Conservation (phyloP, 352 stramenopile species). For the Pythium aquatile region DNA sequence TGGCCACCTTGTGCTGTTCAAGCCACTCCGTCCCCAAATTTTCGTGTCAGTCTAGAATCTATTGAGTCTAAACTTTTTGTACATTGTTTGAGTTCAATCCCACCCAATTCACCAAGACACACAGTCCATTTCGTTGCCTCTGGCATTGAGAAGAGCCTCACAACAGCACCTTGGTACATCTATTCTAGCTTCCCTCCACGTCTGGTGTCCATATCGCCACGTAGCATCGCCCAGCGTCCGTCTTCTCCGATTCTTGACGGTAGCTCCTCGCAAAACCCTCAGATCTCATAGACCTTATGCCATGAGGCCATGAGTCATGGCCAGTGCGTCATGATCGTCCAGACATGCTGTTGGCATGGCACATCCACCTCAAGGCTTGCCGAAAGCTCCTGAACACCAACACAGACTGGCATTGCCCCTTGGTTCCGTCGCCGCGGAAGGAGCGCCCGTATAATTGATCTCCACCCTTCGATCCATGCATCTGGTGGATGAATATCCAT, state of each 20-base stretch:
- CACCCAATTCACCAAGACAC: not conserved
- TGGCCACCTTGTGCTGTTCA: not conserved
- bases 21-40: not conserved
- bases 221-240: not conserved
- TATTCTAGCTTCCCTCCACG: no score
- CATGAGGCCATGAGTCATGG: no score
- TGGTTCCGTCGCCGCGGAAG: not conserved
- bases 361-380: not conserved
- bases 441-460: not conserved
- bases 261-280: not conserved
- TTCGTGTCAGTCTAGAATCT: constrained; percentile 2
- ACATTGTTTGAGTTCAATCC: not conserved
- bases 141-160: no score
- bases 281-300: not conserved
- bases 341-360: no score
- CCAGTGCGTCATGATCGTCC: no score
- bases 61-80: constrained; percentile 1
- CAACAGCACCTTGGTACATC: no score
- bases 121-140: no score
- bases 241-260: not conserved
- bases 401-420: not conserved
- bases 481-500: not conserved
- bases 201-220: not conserved
- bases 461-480: not conserved
- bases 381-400: not conserved